phyloP scores from a whole-genome alignment of 352 stramenopile species.

The Discostella stelligera region DNA sequence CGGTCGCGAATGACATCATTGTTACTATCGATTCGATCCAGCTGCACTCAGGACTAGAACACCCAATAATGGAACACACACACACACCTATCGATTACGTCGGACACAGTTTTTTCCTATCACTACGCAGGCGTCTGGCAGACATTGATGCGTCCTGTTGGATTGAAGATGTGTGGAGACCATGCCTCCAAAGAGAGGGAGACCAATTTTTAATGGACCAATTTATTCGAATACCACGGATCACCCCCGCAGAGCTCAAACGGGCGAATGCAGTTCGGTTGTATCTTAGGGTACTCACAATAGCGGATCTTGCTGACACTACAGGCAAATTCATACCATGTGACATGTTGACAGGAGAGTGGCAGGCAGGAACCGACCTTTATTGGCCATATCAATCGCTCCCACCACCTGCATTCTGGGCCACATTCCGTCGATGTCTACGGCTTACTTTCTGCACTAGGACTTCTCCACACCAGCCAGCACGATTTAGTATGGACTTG shows the following conservation, averaged over 20 bases:
- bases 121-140: neutral
- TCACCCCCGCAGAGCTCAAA: too few species aligned
- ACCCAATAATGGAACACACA: conserved; percentile 8
- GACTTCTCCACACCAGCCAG: neutral
- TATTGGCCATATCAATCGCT: neutral
- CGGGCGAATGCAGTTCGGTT: neutral
- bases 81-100: neutral
- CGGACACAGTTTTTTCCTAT: neutral
- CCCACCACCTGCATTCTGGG: neutral
- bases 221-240: neutral
- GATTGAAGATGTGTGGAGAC: conserved; percentile 18
- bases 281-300: neutral
- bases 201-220: neutral
- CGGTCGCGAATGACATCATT: conserved; percentile 15
- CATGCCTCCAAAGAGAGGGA: neutral
- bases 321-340: neutral
- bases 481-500: neutral
- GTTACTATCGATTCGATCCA: conserved; percentile 16
- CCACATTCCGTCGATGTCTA: neutral
- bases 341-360: neutral
- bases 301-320: neutral
- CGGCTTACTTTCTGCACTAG: neutral
- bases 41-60: conserved; percentile 3
- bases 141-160: conserved; percentile 14
- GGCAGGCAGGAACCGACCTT: conserved; percentile 4